These are phyloP conservation scores for Ganoderma boninense DNA, from an alignment of 1,284 basidiomycete species.

Conservation along the genomic window DNA sequence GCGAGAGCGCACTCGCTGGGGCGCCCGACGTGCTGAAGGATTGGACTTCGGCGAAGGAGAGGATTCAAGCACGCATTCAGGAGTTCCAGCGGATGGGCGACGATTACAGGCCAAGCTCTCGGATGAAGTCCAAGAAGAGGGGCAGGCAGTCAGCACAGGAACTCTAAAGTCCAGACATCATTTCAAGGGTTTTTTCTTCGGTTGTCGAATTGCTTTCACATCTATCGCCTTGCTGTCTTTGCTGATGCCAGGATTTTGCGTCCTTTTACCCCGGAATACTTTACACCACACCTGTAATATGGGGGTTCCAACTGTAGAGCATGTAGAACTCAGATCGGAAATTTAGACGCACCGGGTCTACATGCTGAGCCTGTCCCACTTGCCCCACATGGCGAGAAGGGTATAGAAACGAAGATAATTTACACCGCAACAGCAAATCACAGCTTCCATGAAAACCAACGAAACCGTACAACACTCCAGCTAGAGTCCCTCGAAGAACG, in stretches of 20 bases:
- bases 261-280: neutral
- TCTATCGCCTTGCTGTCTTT: slow-evolving; percentile 1
- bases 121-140: neutral
- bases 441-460: neutral
- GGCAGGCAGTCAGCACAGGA: neutral
- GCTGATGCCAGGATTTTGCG: neutral
- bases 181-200: neutral
- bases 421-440: slow-evolving; percentile 21
- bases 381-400: neutral
- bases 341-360: neutral
- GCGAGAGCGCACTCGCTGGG: slow-evolving; percentile 44
- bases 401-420: slow-evolving; percentile 20
- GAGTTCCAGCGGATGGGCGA: slow-evolving; percentile 36
- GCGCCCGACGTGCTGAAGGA: slow-evolving; percentile 43
- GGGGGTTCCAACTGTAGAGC: neutral
- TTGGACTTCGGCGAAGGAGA: slow-evolving; percentile 40
- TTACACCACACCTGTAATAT: neutral
- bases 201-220: neutral
- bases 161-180: neutral
- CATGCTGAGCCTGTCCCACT: neutral
- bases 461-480: neutral
- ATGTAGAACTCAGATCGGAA: neutral
- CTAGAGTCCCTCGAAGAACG: slow-evolving; percentile 77
- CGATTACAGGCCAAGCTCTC: slow-evolving; percentile 8
- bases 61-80: slow-evolving; percentile 36